Conservation (phyloP, 495 filamentous ascomycete species). For the Xylaria curta region DNA sequence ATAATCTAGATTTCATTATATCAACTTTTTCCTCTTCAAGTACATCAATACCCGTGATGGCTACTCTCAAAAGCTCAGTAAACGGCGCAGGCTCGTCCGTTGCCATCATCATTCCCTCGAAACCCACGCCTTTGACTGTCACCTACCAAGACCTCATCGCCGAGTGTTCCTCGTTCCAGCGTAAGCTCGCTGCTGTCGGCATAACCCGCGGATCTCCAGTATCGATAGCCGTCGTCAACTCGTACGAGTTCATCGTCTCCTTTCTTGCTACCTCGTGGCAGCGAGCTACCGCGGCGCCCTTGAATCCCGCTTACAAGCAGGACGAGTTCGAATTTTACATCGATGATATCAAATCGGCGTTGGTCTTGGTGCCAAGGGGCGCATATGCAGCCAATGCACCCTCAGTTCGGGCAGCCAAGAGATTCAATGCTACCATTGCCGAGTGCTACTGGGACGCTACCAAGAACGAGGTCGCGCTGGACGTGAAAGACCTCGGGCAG, state of each 20-base stretch:
- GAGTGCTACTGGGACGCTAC: slow-evolving; percentile 76
- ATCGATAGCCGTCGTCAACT: slow-evolving; percentile 78
- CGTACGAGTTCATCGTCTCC: slow-evolving; percentile 80
- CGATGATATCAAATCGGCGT: slow-evolving; percentile 76
- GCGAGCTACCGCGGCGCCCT: slow-evolving; percentile 77
- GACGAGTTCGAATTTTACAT: slow-evolving; percentile 91
- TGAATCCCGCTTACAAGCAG: slow-evolving; percentile 85
- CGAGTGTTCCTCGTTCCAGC: slow-evolving; percentile 70
- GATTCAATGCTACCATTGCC: slow-evolving; percentile 77
- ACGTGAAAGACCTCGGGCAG: slow-evolving; percentile 75
- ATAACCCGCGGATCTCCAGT: slow-evolving; percentile 68
- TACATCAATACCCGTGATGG: slow-evolving; percentile 29
- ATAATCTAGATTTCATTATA: slow-evolving; percentile 6
- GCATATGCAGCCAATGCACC: slow-evolving; percentile 66
- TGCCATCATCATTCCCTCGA: slow-evolving; percentile 73
- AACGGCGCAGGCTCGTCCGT: slow-evolving; percentile 46
- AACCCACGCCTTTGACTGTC: slow-evolving; percentile 61
- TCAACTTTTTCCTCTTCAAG: not conserved
- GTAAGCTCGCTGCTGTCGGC: slow-evolving; percentile 72
- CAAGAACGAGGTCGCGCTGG: slow-evolving; percentile 67
- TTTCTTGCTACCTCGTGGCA: slow-evolving; percentile 82
- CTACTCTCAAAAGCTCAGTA: slow-evolving; percentile 52
- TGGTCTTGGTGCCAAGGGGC: slow-evolving; percentile 74
- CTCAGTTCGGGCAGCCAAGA: slow-evolving; percentile 74
- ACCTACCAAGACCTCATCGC: slow-evolving; percentile 67